Evolutionary conservation across 2,329 filamentous ascomycete species (phyloP), one percentile per base, ranked within the genome.

Genomic region (Pestalotiopsis sp.): DNA sequence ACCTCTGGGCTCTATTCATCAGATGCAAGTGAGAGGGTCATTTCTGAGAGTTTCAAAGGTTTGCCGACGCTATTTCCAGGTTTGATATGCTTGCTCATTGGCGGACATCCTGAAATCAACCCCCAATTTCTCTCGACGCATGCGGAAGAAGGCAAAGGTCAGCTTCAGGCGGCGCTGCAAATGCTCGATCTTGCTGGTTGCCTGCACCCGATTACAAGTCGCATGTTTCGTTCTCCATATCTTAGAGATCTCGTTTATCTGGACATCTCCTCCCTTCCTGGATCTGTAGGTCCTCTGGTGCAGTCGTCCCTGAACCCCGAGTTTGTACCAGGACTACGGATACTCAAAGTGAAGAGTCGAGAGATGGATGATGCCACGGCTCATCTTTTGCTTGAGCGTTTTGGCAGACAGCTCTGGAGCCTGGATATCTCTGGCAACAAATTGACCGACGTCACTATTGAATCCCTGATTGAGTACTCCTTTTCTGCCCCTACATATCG

Each of bases 381-480:
- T 2, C 66, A 76, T 0, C 56, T 74, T 3, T 69, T 82, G 55
- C 71, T 85, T 73, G 70, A 73, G 68, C 70, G 74, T 4, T 81
- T 81, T 61, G 67, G 70, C 4, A 68, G 68, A 11, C 82, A 79
- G 35, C 74, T 90, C 11, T 90, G 88, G 87, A 88, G 87, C 71
- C 73, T 90, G 4, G 87, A 90, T 69, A 63, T 90, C 0, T 79
- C 81, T 48, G 65, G 81, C 5, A 91, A 90, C 70, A 80, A 79
- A 11, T 73, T 90, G 10, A 84, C 82, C 0, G 87, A 89, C 71
- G 71, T 48, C 2, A 71, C 78, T 3, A 71, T 88, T 11, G 73
- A 78, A 7, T 48, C 62, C 2, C 69, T 84, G 14, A 68, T 75
- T 5, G 57, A 74, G 5, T 70, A 71, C 20, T 81, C 78, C 68